These are phyloP conservation scores for Vigna mungo DNA, from an alignment of 306 rosid species.

Conservation along the genomic window DNA sequence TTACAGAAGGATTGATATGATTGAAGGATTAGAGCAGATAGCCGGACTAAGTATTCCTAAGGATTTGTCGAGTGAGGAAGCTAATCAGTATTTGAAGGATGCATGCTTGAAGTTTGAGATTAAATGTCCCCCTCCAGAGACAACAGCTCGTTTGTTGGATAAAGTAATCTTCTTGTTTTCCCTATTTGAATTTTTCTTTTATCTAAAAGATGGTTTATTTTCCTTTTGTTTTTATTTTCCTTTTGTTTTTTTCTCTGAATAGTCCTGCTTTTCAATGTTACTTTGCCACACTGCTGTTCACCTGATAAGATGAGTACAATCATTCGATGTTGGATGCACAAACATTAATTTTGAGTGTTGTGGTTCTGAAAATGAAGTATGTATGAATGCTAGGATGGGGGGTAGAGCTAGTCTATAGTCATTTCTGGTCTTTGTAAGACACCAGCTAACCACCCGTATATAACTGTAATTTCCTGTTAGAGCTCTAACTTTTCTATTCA, in stretches of 20 bases:
- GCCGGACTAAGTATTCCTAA: conserved; percentile 83
- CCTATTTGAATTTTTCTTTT: not conserved
- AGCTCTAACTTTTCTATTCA: not conserved
- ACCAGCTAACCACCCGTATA: not conserved
- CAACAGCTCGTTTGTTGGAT: conserved; percentile 87
- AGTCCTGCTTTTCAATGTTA: not conserved
- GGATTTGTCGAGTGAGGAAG: conserved; percentile 78
- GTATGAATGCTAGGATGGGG: not conserved
- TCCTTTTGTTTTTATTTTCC: not conserved
- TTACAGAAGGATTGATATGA: conserved; percentile 93
- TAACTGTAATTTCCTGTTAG: not conserved
- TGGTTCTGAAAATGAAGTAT: conserved; percentile 16
- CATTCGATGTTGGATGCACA: not conserved
- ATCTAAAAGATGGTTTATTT: not conserved
- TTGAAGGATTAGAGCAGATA: conserved; percentile 77
- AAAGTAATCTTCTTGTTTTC: conserved; percentile 54
- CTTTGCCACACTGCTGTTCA: not conserved
- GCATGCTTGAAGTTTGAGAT: conserved; percentile 76
- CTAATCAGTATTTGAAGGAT: conserved; percentile 76
- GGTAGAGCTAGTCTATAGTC: not conserved
- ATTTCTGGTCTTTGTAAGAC: not conserved
- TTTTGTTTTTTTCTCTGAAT: not conserved
- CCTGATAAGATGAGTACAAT: not conserved
- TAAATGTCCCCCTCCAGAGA: conserved; percentile 90
- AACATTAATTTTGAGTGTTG: not conserved